Conservation (phyloP, 805 yeast genomes). For the Candida argentea region DNA sequence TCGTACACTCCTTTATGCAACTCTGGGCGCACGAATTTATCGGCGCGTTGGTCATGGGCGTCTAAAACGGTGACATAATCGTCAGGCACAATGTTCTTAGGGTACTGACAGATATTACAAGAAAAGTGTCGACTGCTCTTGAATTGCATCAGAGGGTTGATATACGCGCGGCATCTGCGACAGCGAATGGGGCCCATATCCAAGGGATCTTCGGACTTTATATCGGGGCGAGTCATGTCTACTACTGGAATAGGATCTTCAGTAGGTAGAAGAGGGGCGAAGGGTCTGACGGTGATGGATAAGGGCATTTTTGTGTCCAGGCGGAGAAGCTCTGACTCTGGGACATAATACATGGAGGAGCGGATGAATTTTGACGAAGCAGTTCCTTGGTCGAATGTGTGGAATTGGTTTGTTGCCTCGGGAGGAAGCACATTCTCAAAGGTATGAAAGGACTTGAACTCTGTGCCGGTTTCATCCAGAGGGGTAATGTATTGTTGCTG, state of each 20-base stretch:
- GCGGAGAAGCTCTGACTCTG: constrained; percentile 61
- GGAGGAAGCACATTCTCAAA: constrained; percentile 80
- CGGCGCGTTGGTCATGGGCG: constrained; percentile 51
- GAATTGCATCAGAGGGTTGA: constrained; percentile 74
- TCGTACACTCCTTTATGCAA: constrained; percentile 79
- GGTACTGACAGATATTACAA: constrained; percentile 81
- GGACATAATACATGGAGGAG: constrained; percentile 73
- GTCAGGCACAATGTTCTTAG: constrained; percentile 52
- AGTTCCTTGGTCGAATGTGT: constrained; percentile 71
- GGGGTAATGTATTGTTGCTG: constrained; percentile 16
- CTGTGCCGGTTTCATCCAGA: constrained; percentile 19
- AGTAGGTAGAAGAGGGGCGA: constrained; percentile 48
- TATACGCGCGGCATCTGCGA: constrained; percentile 80
- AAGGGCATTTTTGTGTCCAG: constrained; percentile 67
- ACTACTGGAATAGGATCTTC: constrained; percentile 59
- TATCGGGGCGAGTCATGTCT: constrained; percentile 36
- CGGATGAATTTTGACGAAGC: constrained; percentile 75
- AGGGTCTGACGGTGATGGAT: constrained; percentile 75
- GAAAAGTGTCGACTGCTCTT: constrained; percentile 51
- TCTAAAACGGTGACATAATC: constrained; percentile 61
- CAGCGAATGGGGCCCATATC: constrained; percentile 76
- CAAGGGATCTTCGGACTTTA: constrained; percentile 12
- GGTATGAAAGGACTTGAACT: constrained; percentile 47
- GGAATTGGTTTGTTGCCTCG: constrained; percentile 60
- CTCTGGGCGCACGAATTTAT: constrained; percentile 61